Base-by-base conservation (phyloP, 2,329 filamentous ascomycete genomes). In the Lasiodiplodia citricola region DNA sequence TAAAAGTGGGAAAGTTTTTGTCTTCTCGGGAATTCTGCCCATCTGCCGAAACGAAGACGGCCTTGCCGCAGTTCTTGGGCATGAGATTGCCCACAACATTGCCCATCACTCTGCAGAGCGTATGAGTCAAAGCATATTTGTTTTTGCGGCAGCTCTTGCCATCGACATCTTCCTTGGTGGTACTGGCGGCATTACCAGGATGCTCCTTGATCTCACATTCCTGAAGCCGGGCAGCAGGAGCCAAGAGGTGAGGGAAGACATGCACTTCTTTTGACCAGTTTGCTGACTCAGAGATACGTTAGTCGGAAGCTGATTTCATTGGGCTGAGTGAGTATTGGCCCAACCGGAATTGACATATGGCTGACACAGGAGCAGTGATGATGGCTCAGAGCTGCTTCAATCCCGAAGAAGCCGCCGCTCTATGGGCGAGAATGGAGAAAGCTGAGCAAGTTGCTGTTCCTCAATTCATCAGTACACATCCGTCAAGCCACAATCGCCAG, bases 351-450 rank as follows among this genome's bases (percentile, higher is more conserved):
- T 6, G 28, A 44, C 13, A 7, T 23, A 35, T 21, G 56, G 31
- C 73, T 80, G 63, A 69, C 55, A 37, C 23, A 67, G 28, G 31
- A 37, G 57, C 71, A 80, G 79, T 94, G 86, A 91, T 94, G 86
- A 94, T 94, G 91, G 88, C 91, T 0, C 88, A 92, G 80, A 90
- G 90, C 31, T 94, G 92, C 80, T 94, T 91, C 76, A 85, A 93
- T 70, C 92, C 92, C 0, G 80, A 84, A 14, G 87, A 88, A 70
- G 91, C 92, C 0, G 82, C 91, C 54, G 83, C 82, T 0, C 87
- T 94, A 69, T 87, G 85, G 85, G 74, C 77, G 28, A 80, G 89
- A 62, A 92, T 93, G 89, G 88, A 91, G 71, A 76, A 77, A 50
- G 76, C 80, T 14, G 82, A 83, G 31, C 78, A 85, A 56, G 74